These are phyloP conservation scores for Ajuga reptans DNA, from an alignment of 305 asterid species.

Conservation along the genomic window DNA sequence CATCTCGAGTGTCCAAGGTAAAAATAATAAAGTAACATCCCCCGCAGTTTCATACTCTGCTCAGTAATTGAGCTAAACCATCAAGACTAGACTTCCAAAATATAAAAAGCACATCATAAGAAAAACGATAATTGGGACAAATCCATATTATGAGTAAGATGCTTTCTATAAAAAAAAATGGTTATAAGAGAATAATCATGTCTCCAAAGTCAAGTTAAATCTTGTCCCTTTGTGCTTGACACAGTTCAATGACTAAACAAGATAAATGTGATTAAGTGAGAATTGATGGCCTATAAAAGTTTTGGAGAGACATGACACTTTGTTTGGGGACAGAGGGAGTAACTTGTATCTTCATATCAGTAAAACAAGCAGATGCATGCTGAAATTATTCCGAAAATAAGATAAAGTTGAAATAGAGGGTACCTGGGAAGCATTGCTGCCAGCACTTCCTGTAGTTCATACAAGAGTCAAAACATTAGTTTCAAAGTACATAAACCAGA, in stretches of 20 bases:
- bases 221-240: too few species aligned
- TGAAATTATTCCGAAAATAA: not conserved
- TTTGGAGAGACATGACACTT: too few species aligned
- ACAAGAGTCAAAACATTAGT: conserved; percentile 16
- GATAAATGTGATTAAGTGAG: too few species aligned
- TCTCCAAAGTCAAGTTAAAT: too few species aligned
- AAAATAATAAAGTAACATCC: not conserved
- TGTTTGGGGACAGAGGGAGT: not conserved
- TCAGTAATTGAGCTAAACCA: not conserved
- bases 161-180: too few species aligned
- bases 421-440: conserved; percentile 44
- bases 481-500: not conserved
- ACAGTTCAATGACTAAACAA: too few species aligned
- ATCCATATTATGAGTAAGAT: not conserved
- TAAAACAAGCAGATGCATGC: not conserved
- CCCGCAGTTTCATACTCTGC: not conserved
- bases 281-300: too few species aligned
- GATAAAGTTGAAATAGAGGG: not conserved
- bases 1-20: not conserved
- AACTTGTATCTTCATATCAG: not conserved
- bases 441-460: conserved; percentile 44
- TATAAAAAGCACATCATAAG: not conserved
- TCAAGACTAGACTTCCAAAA: not conserved
- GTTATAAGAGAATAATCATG: too few species aligned
- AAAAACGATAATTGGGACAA: not conserved